These are phyloP conservation scores for Przewalskia tangutica DNA, from an alignment of 257 asterid genomes.

Conservation along the genomic window DNA sequence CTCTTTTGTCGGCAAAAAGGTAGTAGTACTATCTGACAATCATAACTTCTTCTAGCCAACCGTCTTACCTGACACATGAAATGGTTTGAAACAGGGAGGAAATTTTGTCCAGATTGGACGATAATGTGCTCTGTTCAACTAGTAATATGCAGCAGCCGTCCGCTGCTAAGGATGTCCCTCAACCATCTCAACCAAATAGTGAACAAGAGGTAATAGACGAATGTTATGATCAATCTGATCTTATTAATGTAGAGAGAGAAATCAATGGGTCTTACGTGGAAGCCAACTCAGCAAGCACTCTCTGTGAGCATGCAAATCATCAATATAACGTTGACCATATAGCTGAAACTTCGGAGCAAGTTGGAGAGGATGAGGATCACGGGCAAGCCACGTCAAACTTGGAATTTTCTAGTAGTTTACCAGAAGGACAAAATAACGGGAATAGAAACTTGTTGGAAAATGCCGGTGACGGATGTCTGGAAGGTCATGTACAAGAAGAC, in stretches of 20 bases:
- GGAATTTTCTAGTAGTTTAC: slow-evolving; percentile 16
- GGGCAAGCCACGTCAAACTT: slow-evolving; percentile 16
- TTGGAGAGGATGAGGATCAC: slow-evolving; percentile 14
- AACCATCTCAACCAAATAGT: slow-evolving; percentile 7
- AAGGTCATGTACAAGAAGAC: slow-evolving; percentile 8
- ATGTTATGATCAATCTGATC: slow-evolving; percentile 20
- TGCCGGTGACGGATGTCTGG: slow-evolving; percentile 8
- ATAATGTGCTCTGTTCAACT: slow-evolving; percentile 20
- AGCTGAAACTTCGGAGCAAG: slow-evolving; percentile 16
- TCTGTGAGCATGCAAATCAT: slow-evolving; percentile 12
- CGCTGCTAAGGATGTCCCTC: slow-evolving; percentile 14
- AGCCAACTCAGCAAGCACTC: slow-evolving; percentile 10
- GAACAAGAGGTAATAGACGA: slow-evolving; percentile 19
- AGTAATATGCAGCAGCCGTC: slow-evolving; percentile 17
- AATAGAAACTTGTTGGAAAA: slow-evolving; percentile 1
- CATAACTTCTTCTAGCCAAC: not conserved
- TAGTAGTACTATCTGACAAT: not conserved
- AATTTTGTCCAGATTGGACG: slow-evolving; percentile 59
- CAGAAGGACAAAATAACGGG: slow-evolving; percentile 15
- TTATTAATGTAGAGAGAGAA: slow-evolving; percentile 23
- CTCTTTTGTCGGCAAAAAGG: not conserved
- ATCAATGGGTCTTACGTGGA: slow-evolving; percentile 1
- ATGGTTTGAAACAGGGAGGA: slow-evolving; percentile 53
- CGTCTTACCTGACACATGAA: not conserved
- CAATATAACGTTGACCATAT: slow-evolving; percentile 4